phyloP scores from a whole-genome alignment of 2,329 filamentous ascomycete species.

The Monosporascus sp. region DNA sequence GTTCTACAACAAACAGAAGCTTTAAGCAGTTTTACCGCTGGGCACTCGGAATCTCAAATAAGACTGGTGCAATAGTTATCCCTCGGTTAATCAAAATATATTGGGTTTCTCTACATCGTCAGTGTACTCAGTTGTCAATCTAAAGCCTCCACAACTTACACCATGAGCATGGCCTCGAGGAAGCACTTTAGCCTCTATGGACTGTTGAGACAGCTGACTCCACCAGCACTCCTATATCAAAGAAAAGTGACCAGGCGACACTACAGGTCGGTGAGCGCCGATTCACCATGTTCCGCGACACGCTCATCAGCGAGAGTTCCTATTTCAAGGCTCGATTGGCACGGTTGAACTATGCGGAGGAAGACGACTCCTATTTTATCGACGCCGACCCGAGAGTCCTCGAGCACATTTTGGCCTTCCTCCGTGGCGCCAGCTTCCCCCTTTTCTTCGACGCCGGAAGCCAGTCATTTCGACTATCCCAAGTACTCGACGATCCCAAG shows the following conservation, averaged over 20 bases:
- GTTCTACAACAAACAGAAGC: too few species aligned
- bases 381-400: constrained; percentile 31
- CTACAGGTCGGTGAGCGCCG: constrained; percentile 14
- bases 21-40: too few species aligned
- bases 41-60: too few species aligned
- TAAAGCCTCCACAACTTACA: too few species aligned
- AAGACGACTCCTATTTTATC: constrained; percentile 31
- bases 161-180: too few species aligned
- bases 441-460: constrained; percentile 26
- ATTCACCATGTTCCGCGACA: constrained; percentile 14
- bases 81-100: too few species aligned
- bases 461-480: constrained; percentile 26
- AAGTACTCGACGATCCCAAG: constrained; percentile 29
- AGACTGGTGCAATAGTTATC: too few species aligned
- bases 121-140: too few species aligned
- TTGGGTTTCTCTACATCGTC: too few species aligned
- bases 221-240: too few species aligned
- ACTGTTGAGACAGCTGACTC: too few species aligned
- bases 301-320: constrained; percentile 13
- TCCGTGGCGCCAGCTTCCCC: constrained; percentile 26
- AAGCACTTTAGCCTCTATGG: too few species aligned
- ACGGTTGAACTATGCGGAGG: constrained; percentile 14
- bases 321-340: constrained; percentile 19
- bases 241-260: not conserved
- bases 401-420: constrained; percentile 27